These are phyloP conservation scores for Pseudogymnoascus sp. DNA, from an alignment of 2,329 filamentous ascomycete genomes.

Conservation along the genomic window DNA sequence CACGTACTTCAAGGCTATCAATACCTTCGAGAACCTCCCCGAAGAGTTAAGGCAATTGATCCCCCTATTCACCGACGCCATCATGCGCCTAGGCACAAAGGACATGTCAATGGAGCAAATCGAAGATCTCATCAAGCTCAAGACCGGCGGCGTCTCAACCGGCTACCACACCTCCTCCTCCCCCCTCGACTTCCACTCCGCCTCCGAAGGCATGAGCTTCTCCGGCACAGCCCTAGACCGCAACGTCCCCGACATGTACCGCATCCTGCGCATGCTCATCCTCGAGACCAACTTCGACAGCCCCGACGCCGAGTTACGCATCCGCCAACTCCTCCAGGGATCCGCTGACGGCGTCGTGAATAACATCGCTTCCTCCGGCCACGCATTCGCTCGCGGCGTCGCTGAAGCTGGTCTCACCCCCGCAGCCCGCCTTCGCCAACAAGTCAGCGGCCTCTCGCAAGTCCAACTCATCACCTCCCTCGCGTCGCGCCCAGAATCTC, in stretches of 20 bases:
- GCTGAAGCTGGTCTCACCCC: slow-evolving; percentile 72
- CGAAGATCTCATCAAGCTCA: slow-evolving; percentile 91
- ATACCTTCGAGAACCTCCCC: slow-evolving; percentile 68
- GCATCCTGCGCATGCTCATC: slow-evolving; percentile 70
- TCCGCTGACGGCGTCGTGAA: slow-evolving; percentile 86
- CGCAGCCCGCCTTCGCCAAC: slow-evolving; percentile 65
- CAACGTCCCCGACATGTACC: slow-evolving; percentile 86
- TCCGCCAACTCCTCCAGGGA: slow-evolving; percentile 77
- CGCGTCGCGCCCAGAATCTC: slow-evolving; percentile 60
- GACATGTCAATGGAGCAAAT: slow-evolving; percentile 86
- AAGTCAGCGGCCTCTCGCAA: slow-evolving; percentile 84
- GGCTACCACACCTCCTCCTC: slow-evolving; percentile 76
- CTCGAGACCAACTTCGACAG: slow-evolving; percentile 85
- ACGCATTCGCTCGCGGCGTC: slow-evolving; percentile 75
- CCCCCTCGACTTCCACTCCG: slow-evolving; percentile 59
- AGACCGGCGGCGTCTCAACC: slow-evolving; percentile 83
- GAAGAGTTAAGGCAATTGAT: slow-evolving; percentile 77
- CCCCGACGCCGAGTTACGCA: slow-evolving; percentile 68
- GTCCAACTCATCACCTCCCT: slow-evolving; percentile 75
- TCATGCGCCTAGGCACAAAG: slow-evolving; percentile 88
- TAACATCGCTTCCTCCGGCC: slow-evolving; percentile 81
- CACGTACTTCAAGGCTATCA: slow-evolving; percentile 90
- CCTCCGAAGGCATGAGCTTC: slow-evolving; percentile 74
- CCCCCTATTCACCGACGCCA: slow-evolving; percentile 81
- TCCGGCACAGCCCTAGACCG: slow-evolving; percentile 81